A percentile compares a stretch with the other conserved stretches of the same genome.
phyloP scores from a whole-genome alignment of 2,329 filamentous ascomycete species.

The Trichoderma hamatum region DNA sequence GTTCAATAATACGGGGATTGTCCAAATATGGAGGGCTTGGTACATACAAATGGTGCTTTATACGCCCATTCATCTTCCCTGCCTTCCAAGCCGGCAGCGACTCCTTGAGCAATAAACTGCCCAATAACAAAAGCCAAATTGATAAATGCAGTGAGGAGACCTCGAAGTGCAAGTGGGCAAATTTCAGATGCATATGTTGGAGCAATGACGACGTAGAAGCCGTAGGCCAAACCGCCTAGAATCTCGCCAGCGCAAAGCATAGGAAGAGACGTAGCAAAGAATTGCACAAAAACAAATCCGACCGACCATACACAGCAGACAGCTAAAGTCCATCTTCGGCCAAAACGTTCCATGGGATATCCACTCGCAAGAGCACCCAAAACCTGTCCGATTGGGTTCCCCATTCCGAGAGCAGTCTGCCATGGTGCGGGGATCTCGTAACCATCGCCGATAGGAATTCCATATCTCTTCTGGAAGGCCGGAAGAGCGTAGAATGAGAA shows the following conservation, averaged over 20 bases:
- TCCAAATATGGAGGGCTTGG: background rate
- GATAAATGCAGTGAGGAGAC: constrained; percentile 60
- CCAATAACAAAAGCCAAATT: constrained; percentile 67
- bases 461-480: constrained; percentile 40
- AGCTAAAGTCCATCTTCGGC: constrained; percentile 50
- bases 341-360: constrained; percentile 44
- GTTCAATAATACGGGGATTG: background rate
- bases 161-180: constrained; percentile 60
- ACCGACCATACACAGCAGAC: constrained; percentile 50
- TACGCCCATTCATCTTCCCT: constrained; percentile 53
- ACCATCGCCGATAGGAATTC: constrained; percentile 41
- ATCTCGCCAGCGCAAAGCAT: constrained; percentile 64
- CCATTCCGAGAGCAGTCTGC: constrained; percentile 53
- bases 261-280: constrained; percentile 60
- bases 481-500: constrained; percentile 45
- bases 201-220: constrained; percentile 61
- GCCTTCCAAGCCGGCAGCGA: constrained; percentile 48
- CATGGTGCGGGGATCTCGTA: constrained; percentile 50
- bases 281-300: constrained; percentile 63
- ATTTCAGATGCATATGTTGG: constrained; percentile 65
- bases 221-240: constrained; percentile 62
- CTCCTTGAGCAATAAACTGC: constrained; percentile 57
- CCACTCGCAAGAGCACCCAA: constrained; percentile 44
- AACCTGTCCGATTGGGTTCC: constrained; percentile 50
- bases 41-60: constrained; percentile 34